Evolutionary conservation across 495 filamentous ascomycete species (phyloP).

Genomic region (Aspergillus saccharolyticus): DNA sequence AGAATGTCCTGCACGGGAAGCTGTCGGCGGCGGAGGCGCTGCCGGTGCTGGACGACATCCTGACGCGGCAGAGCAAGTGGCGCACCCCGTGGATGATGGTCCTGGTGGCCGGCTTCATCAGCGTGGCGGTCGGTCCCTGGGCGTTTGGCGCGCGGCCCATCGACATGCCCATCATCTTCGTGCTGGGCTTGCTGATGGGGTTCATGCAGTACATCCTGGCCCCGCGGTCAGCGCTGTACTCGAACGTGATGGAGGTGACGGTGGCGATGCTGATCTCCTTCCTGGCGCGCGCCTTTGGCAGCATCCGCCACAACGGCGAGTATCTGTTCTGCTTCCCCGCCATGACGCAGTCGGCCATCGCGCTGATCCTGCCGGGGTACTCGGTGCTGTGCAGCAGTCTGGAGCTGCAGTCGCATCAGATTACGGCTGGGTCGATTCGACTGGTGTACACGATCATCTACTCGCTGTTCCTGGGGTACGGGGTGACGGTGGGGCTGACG

Average conservation of each 20-base stretch:
- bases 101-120: conserved; percentile 74
- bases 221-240: conserved; percentile 67
- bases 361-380: conserved; percentile 86
- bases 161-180: conserved; percentile 81
- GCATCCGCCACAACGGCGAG: conserved; percentile 50
- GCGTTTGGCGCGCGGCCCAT: conserved; percentile 80
- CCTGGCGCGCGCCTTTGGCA: conserved; percentile 79
- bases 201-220: conserved; percentile 76
- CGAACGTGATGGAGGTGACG: conserved; percentile 88
- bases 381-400: conserved; percentile 78
- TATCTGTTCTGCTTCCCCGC: conserved; percentile 83
- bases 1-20: conserved; percentile 83
- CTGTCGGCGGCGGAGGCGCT: conserved; percentile 84
- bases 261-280: conserved; percentile 84
- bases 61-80: conserved; percentile 58
- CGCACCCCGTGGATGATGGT: conserved; percentile 66
- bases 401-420: conserved; percentile 80
- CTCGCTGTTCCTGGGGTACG: conserved; percentile 89
- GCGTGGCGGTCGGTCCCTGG: conserved; percentile 74
- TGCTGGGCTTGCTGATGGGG: conserved; percentile 79
- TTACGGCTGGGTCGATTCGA: conserved; percentile 86
- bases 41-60: conserved; percentile 62
- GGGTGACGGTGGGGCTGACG: conserved; percentile 87
- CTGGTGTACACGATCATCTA: conserved; percentile 97
- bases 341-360: conserved; percentile 84